Base-by-base conservation (phyloP, 129 eudicot genomes). In the Solidago caesia region DNA sequence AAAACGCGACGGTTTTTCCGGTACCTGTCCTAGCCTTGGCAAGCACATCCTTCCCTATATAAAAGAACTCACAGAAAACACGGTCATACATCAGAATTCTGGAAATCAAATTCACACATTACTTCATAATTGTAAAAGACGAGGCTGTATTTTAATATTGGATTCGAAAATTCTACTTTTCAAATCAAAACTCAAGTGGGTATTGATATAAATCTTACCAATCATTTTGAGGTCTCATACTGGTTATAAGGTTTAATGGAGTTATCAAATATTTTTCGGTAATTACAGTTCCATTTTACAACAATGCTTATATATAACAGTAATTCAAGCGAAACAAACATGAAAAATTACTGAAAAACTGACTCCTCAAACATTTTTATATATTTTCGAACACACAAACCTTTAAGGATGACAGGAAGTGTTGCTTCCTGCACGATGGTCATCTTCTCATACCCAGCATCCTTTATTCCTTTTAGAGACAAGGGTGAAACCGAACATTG, bases 11-110 rank as follows among this genome's bases (percentile, higher is more conserved):
- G 5, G 99, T 95, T 89, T 95, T 95, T 58, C 99, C 99, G 0
- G 99, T 95, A 75, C 99, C 99, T 64, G 99, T 95, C 81, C 79
- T 91, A 53, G 99, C 99, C 83, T 95, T 95, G 72, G 99, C 99
- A 79, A 95, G 68, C 46, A 95, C 99, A 80, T 95, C 99, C 81
- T 91, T 95, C 72, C 99, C 99, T 95, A 44, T 6, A 82, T 13
- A 78, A 67, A 62, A 16, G 26, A 62, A 10, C 10, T 7, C 39
- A 10, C 44, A 26, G 5, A 3, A 43, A 62, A 63, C 9, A 5
- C 56, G 46, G 47, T 41, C 16, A 46, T 43, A 44, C 59, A 67
- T 68, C 57, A 74, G 61, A 41, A 80, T 7, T 13, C 16, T 13
- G 1, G 12, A 66, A 15, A 76, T 67, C 52, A 66, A 33, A 46